These are phyloP conservation scores for Ilyonectria sp. DNA, from an alignment of 2,329 filamentous ascomycete species.

Conservation along the genomic window DNA sequence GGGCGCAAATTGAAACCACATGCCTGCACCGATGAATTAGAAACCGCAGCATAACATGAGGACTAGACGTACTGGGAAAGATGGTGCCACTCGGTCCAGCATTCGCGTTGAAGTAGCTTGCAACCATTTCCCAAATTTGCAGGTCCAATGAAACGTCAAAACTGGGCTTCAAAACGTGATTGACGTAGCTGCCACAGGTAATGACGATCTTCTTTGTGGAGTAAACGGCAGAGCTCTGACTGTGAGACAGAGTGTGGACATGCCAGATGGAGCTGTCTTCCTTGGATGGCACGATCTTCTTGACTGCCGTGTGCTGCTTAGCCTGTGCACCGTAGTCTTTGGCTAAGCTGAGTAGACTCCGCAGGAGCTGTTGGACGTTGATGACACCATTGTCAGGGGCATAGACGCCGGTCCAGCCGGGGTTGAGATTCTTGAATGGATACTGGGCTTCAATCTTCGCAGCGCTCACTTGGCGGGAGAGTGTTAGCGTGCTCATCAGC, in stretches of 20 bases:
- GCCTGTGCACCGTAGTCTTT: constrained; percentile 31
- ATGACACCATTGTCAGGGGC: constrained; percentile 35
- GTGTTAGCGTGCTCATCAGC: background rate
- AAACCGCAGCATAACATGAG: background rate
- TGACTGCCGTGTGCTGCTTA: constrained; percentile 32
- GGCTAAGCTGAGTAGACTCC: constrained; percentile 24
- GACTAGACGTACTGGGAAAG: constrained; percentile 25
- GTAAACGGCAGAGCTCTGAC: background rate
- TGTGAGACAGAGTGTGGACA: constrained; percentile 18
- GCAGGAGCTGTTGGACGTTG: constrained; percentile 27
- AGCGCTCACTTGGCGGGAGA: background rate
- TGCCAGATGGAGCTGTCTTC: constrained; percentile 24
- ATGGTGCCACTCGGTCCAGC: constrained; percentile 36
- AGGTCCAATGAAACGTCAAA: constrained; percentile 31
- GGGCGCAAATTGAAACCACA: constrained; percentile 35
- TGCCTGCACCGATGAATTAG: constrained; percentile 10
- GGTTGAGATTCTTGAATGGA: constrained; percentile 27
- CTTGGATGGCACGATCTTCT: constrained; percentile 17
- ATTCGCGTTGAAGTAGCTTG: constrained; percentile 35
- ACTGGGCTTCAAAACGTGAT: constrained; percentile 32
- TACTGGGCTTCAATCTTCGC: constrained; percentile 26
- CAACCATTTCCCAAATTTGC: constrained; percentile 40
- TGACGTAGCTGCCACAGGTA: constrained; percentile 28
- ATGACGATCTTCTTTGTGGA: constrained; percentile 32
- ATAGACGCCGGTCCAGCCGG: constrained; percentile 22